Evolutionary conservation across 2,329 filamentous ascomycete species (phyloP), one percentile per base, ranked within the genome.

Genomic region (Colletotrichum destructivum): DNA sequence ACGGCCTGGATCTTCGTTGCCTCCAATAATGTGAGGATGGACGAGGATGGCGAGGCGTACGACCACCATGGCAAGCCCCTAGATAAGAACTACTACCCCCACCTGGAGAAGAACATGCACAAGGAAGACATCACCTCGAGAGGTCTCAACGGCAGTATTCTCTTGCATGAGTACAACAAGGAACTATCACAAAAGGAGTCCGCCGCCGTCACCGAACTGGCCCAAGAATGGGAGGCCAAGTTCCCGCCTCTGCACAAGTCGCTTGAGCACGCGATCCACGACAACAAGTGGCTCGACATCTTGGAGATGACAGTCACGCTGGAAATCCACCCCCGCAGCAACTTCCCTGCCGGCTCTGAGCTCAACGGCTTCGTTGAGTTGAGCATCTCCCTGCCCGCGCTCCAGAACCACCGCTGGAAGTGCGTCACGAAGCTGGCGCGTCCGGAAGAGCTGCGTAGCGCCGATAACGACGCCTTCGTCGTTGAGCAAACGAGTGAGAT

Each of bases 281-380:
- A 88, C 42, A 84, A 89, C 74, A 82, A 85, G 26, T 86, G 86
- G 47, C 88, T 89, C 71, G 86, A 88, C 73, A 86, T 91, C 46
- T 82, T 92, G 73, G 89, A 92, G 80, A 89, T 91, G 83, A 89
- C 90, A 72, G 85, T 88, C 5, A 88, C 88, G 0, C 84, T 92
- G 8, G 87, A 90, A 73, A 79, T 91, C 2, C 88, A 90, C 76
- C 84, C 89, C 73, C 86, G 86, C 56, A 85, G 85, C 75, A 85
- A 86, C 69, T 90, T 91, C 75, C 89, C 89, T 4, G 81, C 84
- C 13, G 87, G 88, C n/a, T 89, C 89, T 5, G 88, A 90, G 76
- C 85, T 92, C 66, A 86, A 89, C 73, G 88, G 88, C 69, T 86
- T 88, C 71, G 87, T 90, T 44, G 88, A 91, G 79, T 85, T 92